phyloP scores from a whole-genome alignment of 257 asterid species.

The Salvia rosmarinus region DNA sequence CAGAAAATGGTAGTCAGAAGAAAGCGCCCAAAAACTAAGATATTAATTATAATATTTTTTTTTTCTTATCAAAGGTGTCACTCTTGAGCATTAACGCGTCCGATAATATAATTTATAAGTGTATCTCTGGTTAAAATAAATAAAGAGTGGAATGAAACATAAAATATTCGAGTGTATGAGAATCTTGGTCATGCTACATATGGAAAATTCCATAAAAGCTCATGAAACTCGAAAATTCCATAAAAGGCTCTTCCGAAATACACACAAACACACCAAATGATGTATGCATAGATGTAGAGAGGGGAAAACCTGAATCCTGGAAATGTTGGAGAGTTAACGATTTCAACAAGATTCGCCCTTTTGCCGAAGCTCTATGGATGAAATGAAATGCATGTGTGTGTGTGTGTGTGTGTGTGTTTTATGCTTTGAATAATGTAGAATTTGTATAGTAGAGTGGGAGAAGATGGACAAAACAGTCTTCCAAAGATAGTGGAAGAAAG shows the following conservation, averaged over 20 bases:
- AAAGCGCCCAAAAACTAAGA: too few species aligned
- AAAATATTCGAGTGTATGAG: background rate
- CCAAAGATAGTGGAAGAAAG: background rate
- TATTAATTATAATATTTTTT: too few species aligned
- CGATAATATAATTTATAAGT: background rate
- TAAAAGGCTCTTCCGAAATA: background rate
- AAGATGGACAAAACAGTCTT: background rate
- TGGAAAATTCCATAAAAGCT: background rate
- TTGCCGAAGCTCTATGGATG: conserved; percentile 2
- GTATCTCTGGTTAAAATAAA: background rate
- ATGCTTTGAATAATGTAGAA: background rate
- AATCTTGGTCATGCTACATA: background rate
- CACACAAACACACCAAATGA: background rate
- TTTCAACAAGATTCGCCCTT: conserved; percentile 1
- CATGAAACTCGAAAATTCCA: too few species aligned
- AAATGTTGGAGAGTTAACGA: conserved; percentile 24
- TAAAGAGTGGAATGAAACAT: background rate
- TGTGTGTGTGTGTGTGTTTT: background rate
- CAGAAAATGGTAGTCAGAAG: too few species aligned
- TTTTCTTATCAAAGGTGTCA: background rate
- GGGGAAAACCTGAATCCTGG: conserved; percentile 32
- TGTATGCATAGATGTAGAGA: background rate
- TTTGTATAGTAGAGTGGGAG: background rate
- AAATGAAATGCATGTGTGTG: background rate
- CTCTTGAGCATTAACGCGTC: background rate